These are phyloP conservation scores for Catharanthus roseus DNA, from an alignment of 257 asterid genomes.

Conservation along the genomic window DNA sequence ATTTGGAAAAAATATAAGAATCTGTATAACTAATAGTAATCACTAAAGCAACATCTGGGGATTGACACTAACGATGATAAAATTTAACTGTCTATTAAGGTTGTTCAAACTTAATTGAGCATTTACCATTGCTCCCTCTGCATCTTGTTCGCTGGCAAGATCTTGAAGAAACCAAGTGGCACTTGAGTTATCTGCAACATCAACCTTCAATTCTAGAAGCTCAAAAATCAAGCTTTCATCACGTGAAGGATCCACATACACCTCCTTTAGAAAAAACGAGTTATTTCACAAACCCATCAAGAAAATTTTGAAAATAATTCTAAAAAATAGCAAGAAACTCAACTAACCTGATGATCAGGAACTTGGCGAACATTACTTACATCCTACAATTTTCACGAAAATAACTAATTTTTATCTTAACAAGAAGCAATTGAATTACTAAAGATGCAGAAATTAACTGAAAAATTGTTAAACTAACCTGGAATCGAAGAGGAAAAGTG, in stretches of 20 bases:
- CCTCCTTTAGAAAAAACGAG: conserved; percentile 47
- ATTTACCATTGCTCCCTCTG: conserved; percentile 61
- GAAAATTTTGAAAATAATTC: not conserved
- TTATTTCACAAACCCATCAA: not conserved
- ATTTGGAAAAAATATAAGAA: not conserved
- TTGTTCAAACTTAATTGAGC: not conserved
- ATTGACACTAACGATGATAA: not conserved
- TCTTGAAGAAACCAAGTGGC: conserved; percentile 94
- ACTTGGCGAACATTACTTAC: conserved; percentile 77
- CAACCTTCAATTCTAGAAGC: conserved; percentile 70
- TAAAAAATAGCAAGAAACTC: not conserved
- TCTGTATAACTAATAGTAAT: not conserved
- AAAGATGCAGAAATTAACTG: not conserved
- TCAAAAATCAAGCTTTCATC: conserved; percentile 93
- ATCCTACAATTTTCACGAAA: conserved; percentile 41
- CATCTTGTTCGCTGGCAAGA: conserved; percentile 91
- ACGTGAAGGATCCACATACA: conserved; percentile 67
- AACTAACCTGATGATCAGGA: conserved; percentile 90
- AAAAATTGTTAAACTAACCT: conserved; percentile 28
- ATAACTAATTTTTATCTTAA: not conserved
- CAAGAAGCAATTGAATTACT: not conserved
- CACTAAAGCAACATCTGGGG: not conserved
- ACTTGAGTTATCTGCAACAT: conserved; percentile 72
- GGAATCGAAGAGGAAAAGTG: conserved; percentile 65
- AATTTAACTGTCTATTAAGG: not conserved